These are phyloP conservation scores for Bremia lactucae DNA, from an alignment of 352 stramenopile genomes.

Conservation along the genomic window DNA sequence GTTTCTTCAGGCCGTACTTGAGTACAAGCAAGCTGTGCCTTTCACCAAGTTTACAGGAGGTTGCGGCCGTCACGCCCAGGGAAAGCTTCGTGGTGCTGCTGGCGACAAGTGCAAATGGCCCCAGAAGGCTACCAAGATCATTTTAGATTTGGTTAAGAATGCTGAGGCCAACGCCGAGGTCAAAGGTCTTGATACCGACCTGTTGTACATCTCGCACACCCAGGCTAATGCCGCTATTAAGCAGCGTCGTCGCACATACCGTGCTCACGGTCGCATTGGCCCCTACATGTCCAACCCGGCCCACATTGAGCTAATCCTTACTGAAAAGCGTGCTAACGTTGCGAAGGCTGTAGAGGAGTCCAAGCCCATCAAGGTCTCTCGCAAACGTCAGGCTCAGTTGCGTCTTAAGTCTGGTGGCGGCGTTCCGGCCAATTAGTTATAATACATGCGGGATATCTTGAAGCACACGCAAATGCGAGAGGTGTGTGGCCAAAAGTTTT, in stretches of 20 bases:
- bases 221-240: slow-evolving; percentile 97
- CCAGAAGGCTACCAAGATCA: slow-evolving; percentile 97
- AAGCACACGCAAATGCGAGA: slow-evolving; percentile 36
- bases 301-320: slow-evolving; percentile 99
- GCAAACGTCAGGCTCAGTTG: slow-evolving; percentile 85
- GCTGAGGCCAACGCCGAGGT: slow-evolving; percentile 97
- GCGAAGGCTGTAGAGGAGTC: slow-evolving; percentile 86
- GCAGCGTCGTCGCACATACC: slow-evolving; percentile 97
- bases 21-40: slow-evolving; percentile 96
- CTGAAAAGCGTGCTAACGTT: slow-evolving; percentile 92
- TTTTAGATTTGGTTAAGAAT: slow-evolving; percentile 98
- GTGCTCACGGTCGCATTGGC: slow-evolving; percentile 94
- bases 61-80: slow-evolving; percentile 95
- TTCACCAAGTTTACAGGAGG: slow-evolving; percentile 99
- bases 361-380: slow-evolving; percentile 74
- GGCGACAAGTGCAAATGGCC: slow-evolving; percentile 98
- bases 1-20: slow-evolving; percentile 94
- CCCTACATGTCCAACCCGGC: slow-evolving; percentile 98
- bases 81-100: slow-evolving; percentile 90
- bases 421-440: slow-evolving; percentile 71
- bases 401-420: slow-evolving; percentile 83
- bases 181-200: slow-evolving; percentile 95
- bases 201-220: slow-evolving; percentile 95
- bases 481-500: slow-evolving; percentile 32
- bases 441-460: slow-evolving; percentile 12